Conservation (phyloP, 2,329 filamentous ascomycete genomes). For the Tolypocladium inflatum region DNA sequence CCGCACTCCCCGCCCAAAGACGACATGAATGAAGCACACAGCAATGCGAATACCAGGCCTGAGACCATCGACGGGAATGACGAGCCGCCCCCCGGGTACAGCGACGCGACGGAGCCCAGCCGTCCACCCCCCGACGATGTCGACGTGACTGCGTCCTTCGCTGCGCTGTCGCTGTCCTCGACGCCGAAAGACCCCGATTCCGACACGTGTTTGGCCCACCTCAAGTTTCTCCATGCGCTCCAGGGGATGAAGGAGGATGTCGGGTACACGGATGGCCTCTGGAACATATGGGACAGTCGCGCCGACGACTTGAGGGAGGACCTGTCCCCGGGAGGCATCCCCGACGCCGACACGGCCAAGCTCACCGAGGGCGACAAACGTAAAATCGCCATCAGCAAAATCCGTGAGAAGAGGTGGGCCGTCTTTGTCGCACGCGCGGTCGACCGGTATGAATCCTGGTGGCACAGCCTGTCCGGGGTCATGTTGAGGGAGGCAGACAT, state of each 20-base stretch:
- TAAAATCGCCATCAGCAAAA: slow-evolving; percentile 30
- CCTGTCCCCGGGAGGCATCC: neutral
- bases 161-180: neutral
- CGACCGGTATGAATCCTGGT: slow-evolving; percentile 60
- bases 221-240: slow-evolving; percentile 63
- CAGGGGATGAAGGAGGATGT: slow-evolving; percentile 58
- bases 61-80: neutral
- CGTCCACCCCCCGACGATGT: neutral
- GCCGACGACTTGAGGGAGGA: slow-evolving; percentile 14
- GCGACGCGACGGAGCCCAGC: neutral
- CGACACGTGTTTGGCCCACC: slow-evolving; percentile 59
- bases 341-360: slow-evolving; percentile 8
- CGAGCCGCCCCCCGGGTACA: neutral
- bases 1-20: neutral
- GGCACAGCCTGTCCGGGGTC: slow-evolving; percentile 27
- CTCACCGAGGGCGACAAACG: slow-evolving; percentile 19
- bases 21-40: neutral
- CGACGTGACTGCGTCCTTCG: neutral
- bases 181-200: neutral
- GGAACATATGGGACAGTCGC: slow-evolving; percentile 45
- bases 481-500: slow-evolving; percentile 28
- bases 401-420: slow-evolving; percentile 66
- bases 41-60: neutral
- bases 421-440: slow-evolving; percentile 60
- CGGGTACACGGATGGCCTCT: slow-evolving; percentile 57